These are phyloP conservation scores for Wickerhamiella cacticola DNA, from an alignment of 805 yeast genomes.

Conservation along the genomic window DNA sequence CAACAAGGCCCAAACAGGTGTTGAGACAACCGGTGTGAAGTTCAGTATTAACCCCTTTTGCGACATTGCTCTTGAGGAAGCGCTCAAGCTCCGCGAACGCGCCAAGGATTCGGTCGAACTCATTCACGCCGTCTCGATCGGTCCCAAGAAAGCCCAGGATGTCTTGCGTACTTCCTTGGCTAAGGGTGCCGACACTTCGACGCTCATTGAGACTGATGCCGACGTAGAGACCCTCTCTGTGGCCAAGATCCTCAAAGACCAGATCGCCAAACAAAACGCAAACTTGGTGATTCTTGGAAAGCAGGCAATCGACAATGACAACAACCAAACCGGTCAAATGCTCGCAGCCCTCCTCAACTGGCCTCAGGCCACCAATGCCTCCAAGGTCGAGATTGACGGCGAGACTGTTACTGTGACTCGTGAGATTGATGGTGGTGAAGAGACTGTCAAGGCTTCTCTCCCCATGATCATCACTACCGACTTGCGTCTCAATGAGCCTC, in stretches of 20 bases:
- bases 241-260: constrained; percentile 68
- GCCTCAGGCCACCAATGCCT: constrained; percentile 96
- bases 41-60: constrained; percentile 93
- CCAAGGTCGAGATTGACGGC: constrained; percentile 55
- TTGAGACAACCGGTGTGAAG: constrained; percentile 81
- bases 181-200: constrained; percentile 82
- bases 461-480: constrained; percentile 89
- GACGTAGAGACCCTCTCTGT: constrained; percentile 74
- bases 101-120: constrained; percentile 56
- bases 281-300: constrained; percentile 86
- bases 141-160: constrained; percentile 78
- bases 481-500: constrained; percentile 84
- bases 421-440: constrained; percentile 94
- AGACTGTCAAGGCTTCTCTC: constrained; percentile 59
- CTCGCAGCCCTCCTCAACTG: constrained; percentile 84
- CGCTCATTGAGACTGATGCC: constrained; percentile 61
- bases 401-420: constrained; percentile 57
- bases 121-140: constrained; percentile 86
- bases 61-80: constrained; percentile 96
- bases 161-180: constrained; percentile 82
- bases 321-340: constrained; percentile 93
- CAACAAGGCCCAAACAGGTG: constrained; percentile 71
- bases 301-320: constrained; percentile 93
- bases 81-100: constrained; percentile 59
- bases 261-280: constrained; percentile 56